phyloP scores from a whole-genome alignment of 2,329 filamentous ascomycete genomes.

The Stachybotrys elegans region DNA sequence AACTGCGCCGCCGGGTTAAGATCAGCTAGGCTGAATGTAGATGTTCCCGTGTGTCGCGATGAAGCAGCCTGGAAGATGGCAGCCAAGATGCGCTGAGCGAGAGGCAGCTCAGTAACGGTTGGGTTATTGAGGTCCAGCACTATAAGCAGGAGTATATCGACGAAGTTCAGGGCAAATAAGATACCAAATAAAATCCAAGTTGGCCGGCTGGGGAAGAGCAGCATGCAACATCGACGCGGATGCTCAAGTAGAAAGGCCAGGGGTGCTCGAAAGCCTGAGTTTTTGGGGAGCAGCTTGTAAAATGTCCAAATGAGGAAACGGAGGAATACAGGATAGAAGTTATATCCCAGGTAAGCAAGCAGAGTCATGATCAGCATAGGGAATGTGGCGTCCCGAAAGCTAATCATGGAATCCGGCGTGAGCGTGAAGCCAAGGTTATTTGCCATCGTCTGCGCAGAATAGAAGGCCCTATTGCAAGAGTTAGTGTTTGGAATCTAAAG shows the following conservation, averaged over 20 bases:
- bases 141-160: constrained; percentile 51
- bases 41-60: constrained; percentile 41
- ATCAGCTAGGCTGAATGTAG: constrained; percentile 42
- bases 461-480: constrained; percentile 33
- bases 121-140: constrained; percentile 46
- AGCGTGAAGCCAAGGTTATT: constrained; percentile 50
- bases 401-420: constrained; percentile 49
- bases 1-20: constrained; percentile 53
- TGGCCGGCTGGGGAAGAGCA: constrained; percentile 54
- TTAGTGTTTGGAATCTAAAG: not conserved
- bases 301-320: constrained; percentile 54
- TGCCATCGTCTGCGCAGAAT: constrained; percentile 45
- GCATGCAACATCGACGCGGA: constrained; percentile 57
- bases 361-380: constrained; percentile 42
- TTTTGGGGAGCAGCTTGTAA: constrained; percentile 37
- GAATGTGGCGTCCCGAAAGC: constrained; percentile 37
- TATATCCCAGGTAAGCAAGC: constrained; percentile 48
- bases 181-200: constrained; percentile 53
- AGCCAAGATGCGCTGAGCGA: constrained; percentile 44
- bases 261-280: constrained; percentile 33
- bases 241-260: constrained; percentile 57
- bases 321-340: constrained; percentile 52
- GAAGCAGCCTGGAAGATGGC: constrained; percentile 54
- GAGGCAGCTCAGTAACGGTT: constrained; percentile 38
- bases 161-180: constrained; percentile 45